Evolutionary conservation across 345 rosid species (phyloP), one percentile per base, ranked within the genome.

Genomic region (Gossypium sturtianum): DNA sequence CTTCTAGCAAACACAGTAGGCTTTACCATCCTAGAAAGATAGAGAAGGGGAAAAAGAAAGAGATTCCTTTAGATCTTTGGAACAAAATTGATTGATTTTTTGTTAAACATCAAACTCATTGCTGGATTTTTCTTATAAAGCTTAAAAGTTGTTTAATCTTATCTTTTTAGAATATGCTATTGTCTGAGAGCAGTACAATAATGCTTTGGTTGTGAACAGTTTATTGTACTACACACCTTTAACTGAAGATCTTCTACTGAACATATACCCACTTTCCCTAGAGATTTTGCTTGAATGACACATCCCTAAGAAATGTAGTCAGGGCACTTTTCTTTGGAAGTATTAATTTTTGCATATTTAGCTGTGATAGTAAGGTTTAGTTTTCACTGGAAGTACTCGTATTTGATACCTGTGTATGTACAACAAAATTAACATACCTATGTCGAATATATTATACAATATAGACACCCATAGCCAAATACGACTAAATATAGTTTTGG

Each of bases 91-190:
- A 67, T 48, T 48, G 20, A 23, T 22, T 48, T 68, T 48, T 48
- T 48, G 22, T 68, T 48, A 13, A 48, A 48, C 41, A 47, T 67
- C 71, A 1, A 67, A 47, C 12, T 7, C 52, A 44, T 22, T 9
- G 43, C 15, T 49, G 8, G 41, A 25, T 48, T 68, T 56, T 66
- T 68, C 44, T 51, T 12, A 70, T 52, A 4, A 70, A 51, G 73
- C 73, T 70, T 29, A 17, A 70, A 52, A 70, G 73, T 27, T 51
- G 60, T 8, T 49, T 70, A 44, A 70, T 70, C 59, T 70, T 70
- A 51, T 70, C 60, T 17, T 29, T 29, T 34, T 29, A 29, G 73
- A 70, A 52, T 52, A 70, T 70, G 61, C 47, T 11, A 17, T 70
- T 3, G 0, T 29, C 13, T 29, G 61, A 44, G 52, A 52, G 73